Conservation (phyloP, 73 alveolate genomes). For the Paramecium primaurelia region DNA sequence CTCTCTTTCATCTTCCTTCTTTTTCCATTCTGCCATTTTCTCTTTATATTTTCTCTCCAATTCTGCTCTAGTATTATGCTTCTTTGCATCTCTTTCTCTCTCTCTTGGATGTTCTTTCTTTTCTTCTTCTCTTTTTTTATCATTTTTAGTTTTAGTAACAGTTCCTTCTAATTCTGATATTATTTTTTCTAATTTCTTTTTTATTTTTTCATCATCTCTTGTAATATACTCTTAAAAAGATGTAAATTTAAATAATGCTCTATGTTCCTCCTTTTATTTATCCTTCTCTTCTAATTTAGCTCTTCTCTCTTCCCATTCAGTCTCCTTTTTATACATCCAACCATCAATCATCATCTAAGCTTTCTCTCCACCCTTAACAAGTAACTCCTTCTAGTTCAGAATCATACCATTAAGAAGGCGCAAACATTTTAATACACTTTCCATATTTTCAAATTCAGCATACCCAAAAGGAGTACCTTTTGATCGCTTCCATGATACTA, state of each 20-base stretch:
- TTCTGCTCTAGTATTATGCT: background rate
- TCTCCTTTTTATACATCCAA: slow-evolving; percentile 21
- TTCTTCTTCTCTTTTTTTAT: slow-evolving; percentile 42
- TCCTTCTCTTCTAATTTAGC: slow-evolving; percentile 5
- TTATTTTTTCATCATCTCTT: slow-evolving; percentile 37
- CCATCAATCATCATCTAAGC: slow-evolving; percentile 41
- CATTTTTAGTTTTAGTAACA: slow-evolving; percentile 33
- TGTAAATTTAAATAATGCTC: background rate
- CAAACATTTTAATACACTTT: slow-evolving; percentile 29
- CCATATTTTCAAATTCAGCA: slow-evolving; percentile 45
- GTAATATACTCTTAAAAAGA: slow-evolving; percentile 12
- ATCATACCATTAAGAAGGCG: slow-evolving; percentile 36
- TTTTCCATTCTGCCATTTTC: slow-evolving; percentile 27
- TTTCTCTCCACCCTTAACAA: slow-evolving; percentile 26
- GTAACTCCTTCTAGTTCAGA: background rate
- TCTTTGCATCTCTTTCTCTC: slow-evolving; percentile 35
- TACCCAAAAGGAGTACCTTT: slow-evolving; percentile 40
- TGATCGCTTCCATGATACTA: slow-evolving; percentile 31
- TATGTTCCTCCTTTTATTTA: background rate
- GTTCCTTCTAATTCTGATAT: slow-evolving; percentile 41
- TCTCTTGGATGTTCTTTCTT: slow-evolving; percentile 47
- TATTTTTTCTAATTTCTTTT: background rate
- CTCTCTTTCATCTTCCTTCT: slow-evolving; percentile 38
- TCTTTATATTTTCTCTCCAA: slow-evolving; percentile 41
- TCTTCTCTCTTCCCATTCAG: slow-evolving; percentile 45